These are phyloP conservation scores for Penicillium sp. DNA, from an alignment of 2,329 filamentous ascomycete species.

Conservation along the genomic window DNA sequence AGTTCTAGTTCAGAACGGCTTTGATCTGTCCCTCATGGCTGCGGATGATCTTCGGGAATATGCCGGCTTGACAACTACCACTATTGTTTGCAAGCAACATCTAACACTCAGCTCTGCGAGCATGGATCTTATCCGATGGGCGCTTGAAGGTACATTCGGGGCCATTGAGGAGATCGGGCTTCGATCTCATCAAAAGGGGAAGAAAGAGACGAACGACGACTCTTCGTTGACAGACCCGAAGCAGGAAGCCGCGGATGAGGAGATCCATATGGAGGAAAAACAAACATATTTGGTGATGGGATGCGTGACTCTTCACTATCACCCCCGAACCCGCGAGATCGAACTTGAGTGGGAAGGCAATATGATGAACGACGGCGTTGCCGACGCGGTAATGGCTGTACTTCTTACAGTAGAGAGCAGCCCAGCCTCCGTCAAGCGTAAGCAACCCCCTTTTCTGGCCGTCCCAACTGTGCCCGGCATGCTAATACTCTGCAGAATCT, in stretches of 20 bases:
- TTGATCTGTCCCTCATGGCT: constrained; percentile 94
- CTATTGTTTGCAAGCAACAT: constrained; percentile 85
- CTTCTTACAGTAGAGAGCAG: constrained; percentile 88
- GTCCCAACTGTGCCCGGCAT: not conserved
- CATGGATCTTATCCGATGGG: constrained; percentile 87
- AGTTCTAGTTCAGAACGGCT: constrained; percentile 94
- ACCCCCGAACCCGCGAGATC: constrained; percentile 64
- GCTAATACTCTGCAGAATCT: constrained; percentile 41
- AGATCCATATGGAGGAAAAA: constrained; percentile 33
- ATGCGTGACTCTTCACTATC: constrained; percentile 75
- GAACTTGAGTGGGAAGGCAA: constrained; percentile 98
- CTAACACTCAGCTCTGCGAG: constrained; percentile 82
- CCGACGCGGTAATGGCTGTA: constrained; percentile 93
- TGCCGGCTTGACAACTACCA: constrained; percentile 92
- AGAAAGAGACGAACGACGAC: constrained; percentile 28
- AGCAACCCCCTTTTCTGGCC: constrained; percentile 27
- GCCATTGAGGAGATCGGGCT: constrained; percentile 57
- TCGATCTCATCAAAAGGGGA: constrained; percentile 14
- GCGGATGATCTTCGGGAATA: constrained; percentile 94
- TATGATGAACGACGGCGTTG: constrained; percentile 93
- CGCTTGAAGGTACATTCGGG: constrained; percentile 88
- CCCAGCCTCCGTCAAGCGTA: constrained; percentile 88
- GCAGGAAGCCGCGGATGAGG: constrained; percentile 42
- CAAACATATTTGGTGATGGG: constrained; percentile 71
- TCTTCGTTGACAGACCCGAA: constrained; percentile 33